Evolutionary conservation across 257 asterid genomes (phyloP).

Genomic region (Craterostigma plantagineum): DNA sequence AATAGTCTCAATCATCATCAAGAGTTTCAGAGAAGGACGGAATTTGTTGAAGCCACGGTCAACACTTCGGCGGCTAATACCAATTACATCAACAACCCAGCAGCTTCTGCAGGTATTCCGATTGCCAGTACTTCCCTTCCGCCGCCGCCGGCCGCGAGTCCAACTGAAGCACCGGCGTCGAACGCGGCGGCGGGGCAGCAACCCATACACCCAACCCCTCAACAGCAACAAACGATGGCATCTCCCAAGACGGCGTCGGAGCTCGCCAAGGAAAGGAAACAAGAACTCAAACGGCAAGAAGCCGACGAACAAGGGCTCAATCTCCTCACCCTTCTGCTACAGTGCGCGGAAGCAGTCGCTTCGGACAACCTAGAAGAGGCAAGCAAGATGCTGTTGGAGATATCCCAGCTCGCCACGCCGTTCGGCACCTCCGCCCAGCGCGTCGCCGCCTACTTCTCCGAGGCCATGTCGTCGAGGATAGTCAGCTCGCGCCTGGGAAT

Average conservation of each 20-base stretch:
- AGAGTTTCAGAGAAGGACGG: no score
- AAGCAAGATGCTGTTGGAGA: constrained; percentile 55
- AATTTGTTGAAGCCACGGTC: no score
- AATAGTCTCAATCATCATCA: not conserved
- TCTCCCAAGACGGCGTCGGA: constrained; percentile 11
- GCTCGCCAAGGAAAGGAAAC: constrained; percentile 23
- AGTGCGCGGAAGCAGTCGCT: constrained; percentile 85
- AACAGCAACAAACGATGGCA: constrained; percentile 12
- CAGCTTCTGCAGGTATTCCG: no score
- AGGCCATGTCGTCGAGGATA: constrained; percentile 84
- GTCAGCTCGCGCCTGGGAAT: constrained; percentile 83
- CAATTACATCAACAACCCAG: no score
- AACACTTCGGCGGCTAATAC: no score
- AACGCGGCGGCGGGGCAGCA: not conserved
- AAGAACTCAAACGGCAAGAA: constrained; percentile 38
- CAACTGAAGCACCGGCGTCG: constrained; percentile 8
- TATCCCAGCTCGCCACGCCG: constrained; percentile 81
- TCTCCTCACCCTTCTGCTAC: constrained; percentile 58
- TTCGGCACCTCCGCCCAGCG: constrained; percentile 97
- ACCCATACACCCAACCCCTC: constrained; percentile 12
- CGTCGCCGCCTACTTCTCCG: constrained; percentile 95
- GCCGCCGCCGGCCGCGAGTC: not conserved
- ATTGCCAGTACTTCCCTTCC: no score
- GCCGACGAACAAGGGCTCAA: constrained; percentile 81
- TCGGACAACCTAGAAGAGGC: constrained; percentile 74